phyloP scores from a whole-genome alignment of 2,329 filamentous ascomycete genomes.

The Fusarium camptoceras region DNA sequence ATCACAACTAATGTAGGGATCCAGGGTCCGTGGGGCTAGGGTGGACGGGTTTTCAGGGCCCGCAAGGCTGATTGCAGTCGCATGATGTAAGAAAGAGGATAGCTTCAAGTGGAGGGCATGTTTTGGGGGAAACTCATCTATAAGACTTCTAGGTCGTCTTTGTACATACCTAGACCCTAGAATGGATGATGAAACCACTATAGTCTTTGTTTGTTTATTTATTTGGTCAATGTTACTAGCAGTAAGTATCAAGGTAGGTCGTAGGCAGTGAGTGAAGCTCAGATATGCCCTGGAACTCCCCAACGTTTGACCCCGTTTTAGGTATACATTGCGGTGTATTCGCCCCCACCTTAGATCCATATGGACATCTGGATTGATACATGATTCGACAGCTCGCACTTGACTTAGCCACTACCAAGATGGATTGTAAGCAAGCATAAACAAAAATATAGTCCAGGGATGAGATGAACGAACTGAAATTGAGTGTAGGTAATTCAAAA shows the following conservation, averaged over 20 bases:
- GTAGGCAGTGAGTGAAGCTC: background rate
- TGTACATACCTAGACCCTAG: background rate
- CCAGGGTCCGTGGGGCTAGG: constrained; percentile 13
- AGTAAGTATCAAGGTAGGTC: background rate
- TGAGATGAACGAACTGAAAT: background rate
- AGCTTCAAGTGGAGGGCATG: background rate
- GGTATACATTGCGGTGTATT: constrained; percentile 17
- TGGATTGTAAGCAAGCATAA: background rate
- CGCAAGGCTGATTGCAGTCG: constrained; percentile 27
- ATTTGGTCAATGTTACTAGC: background rate
- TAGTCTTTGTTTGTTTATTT: background rate
- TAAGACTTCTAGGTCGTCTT: background rate
- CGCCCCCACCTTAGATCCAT: background rate
- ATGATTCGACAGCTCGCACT: background rate
- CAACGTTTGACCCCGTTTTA: constrained; percentile 5
- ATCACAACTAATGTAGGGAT: background rate
- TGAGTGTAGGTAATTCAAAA: background rate
- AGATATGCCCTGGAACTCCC: background rate
- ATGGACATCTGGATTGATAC: background rate
- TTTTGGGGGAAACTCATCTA: background rate
- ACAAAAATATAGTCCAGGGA: background rate
- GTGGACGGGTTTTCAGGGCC: background rate
- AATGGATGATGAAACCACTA: background rate
- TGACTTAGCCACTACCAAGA: background rate
- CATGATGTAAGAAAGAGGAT: constrained; percentile 20